Evolutionary conservation across 2,329 filamentous ascomycete species (phyloP).

Genomic region (Colletotrichum sp.): DNA sequence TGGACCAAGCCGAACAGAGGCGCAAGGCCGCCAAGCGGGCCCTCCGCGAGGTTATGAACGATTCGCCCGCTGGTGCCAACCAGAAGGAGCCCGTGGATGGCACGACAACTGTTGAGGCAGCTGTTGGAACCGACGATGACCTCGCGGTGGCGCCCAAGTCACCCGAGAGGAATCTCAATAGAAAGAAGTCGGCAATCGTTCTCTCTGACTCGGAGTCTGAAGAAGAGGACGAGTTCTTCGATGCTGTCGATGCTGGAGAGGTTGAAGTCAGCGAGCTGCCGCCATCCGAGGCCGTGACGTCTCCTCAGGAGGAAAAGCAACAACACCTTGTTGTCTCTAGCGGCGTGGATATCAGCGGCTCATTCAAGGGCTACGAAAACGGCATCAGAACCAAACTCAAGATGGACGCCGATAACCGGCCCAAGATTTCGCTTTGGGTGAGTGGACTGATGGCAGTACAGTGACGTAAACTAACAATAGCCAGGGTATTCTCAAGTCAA

Average conservation of each 20-base stretch:
- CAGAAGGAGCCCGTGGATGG: slow-evolving; percentile 27
- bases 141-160: slow-evolving; percentile 38
- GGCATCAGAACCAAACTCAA: slow-evolving; percentile 80
- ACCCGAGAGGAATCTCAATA: slow-evolving; percentile 44
- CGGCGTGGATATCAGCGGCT: slow-evolving; percentile 70
- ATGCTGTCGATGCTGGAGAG: slow-evolving; percentile 92
- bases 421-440: slow-evolving; percentile 96
- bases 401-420: slow-evolving; percentile 89
- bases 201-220: slow-evolving; percentile 83
- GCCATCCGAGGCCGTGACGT: not conserved
- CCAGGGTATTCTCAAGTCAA: slow-evolving; percentile 94
- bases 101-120: slow-evolving; percentile 37
- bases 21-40: slow-evolving; percentile 88
- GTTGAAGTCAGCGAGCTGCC: slow-evolving; percentile 80
- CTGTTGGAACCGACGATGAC: slow-evolving; percentile 19
- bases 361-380: slow-evolving; percentile 91
- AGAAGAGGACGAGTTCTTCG: slow-evolving; percentile 89
- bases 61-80: slow-evolving; percentile 31
- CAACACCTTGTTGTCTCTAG: slow-evolving; percentile 51
- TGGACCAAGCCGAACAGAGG: slow-evolving; percentile 90
- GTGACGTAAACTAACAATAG: slow-evolving; percentile 25
- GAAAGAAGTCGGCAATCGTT: slow-evolving; percentile 70
- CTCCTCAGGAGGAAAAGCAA: slow-evolving; percentile 44
- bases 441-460: slow-evolving; percentile 35
- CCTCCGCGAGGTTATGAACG: slow-evolving; percentile 76